Evolutionary conservation across 2,329 filamentous ascomycete genomes (phyloP).

Genomic region (Stachybotrys chartarum): DNA sequence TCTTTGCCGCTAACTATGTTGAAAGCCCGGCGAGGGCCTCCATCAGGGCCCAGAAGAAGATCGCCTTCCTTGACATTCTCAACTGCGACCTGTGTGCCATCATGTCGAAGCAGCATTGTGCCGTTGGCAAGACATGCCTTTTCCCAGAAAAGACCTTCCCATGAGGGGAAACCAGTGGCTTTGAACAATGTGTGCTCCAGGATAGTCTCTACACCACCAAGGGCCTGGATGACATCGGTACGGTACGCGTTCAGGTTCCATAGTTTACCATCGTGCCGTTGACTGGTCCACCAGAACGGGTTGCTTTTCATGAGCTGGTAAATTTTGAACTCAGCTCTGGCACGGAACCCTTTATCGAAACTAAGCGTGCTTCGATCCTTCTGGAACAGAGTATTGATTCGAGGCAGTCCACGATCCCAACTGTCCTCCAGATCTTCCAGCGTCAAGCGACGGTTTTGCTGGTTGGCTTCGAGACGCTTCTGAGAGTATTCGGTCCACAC

Average conservation of each 20-base stretch:
- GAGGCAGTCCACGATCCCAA: conserved; percentile 94
- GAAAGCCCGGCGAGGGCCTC: conserved; percentile 37
- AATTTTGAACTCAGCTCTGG: conserved; percentile 93
- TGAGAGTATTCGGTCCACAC: conserved; percentile 99
- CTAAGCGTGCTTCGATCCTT: conserved; percentile 95
- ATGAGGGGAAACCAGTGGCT: conserved; percentile 90
- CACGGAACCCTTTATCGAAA: conserved; percentile 97
- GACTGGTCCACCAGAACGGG: conserved; percentile 98
- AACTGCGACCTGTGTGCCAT: conserved; percentile 35
- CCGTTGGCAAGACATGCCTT: conserved; percentile 43
- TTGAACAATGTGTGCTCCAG: conserved; percentile 96
- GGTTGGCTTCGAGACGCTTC: conserved; percentile 92
- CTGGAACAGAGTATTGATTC: conserved; percentile 98
- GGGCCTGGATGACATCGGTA: conserved; percentile 92
- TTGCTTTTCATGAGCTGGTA: conserved; percentile 99
- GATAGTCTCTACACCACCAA: conserved; percentile 96
- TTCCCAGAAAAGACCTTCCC: conserved; percentile 95
- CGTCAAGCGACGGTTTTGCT: conserved; percentile 90
- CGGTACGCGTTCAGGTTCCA: conserved; percentile 97
- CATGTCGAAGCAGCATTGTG: conserved; percentile 35
- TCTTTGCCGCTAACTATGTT: conserved; percentile 41
- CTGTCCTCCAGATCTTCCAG: conserved; percentile 96
- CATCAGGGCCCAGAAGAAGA: conserved; percentile 40
- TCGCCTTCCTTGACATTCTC: conserved; percentile 42
- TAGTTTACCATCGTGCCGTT: conserved; percentile 91